A percentile compares a stretch with the other conserved stretches of the same genome.
phyloP scores from a whole-genome alignment of 163 green algal species.

The Smithsoniella earleae region DNA sequence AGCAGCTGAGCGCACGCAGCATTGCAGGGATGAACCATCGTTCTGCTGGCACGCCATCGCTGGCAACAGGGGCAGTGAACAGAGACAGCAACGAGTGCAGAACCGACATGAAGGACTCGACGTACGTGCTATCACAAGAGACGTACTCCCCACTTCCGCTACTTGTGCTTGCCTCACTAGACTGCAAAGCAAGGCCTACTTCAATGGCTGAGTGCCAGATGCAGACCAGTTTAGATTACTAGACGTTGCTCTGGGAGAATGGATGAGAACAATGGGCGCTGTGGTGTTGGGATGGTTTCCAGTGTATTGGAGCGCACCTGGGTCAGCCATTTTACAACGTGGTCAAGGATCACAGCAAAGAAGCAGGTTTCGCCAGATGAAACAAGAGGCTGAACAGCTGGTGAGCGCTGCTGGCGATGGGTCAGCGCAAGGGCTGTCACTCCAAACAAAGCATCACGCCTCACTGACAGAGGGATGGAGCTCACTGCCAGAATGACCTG shows the following conservation, averaged over 20 bases:
- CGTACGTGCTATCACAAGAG: constrained; percentile 9
- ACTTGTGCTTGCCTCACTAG: not conserved
- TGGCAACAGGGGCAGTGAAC: constrained; percentile 7
- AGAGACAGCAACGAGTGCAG: constrained; percentile 2
- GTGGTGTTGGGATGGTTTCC: no score
- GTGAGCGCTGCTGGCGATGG: constrained; percentile 8
- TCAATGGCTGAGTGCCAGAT: not conserved
- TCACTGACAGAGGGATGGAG: not conserved
- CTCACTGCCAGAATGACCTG: not conserved
- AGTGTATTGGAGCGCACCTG: no score
- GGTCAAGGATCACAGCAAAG: constrained; percentile 28
- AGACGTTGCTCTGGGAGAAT: no score
- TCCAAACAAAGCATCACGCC: constrained; percentile 8
- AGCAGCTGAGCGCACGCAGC: not conserved
- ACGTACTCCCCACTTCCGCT: not conserved
- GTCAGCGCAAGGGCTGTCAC: not conserved
- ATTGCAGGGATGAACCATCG: constrained; percentile 6
- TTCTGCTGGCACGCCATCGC: not conserved
- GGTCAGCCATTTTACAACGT: constrained; percentile 21
- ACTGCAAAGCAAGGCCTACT: not conserved
- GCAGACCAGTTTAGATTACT: not conserved
- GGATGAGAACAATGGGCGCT: no score
- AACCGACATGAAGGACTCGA: constrained; percentile 18
- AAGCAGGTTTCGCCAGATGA: not conserved
- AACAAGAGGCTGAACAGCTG: not conserved